Conservation (phyloP, 192 early-diverging fungal species). For the Backusella macrospora region DNA sequence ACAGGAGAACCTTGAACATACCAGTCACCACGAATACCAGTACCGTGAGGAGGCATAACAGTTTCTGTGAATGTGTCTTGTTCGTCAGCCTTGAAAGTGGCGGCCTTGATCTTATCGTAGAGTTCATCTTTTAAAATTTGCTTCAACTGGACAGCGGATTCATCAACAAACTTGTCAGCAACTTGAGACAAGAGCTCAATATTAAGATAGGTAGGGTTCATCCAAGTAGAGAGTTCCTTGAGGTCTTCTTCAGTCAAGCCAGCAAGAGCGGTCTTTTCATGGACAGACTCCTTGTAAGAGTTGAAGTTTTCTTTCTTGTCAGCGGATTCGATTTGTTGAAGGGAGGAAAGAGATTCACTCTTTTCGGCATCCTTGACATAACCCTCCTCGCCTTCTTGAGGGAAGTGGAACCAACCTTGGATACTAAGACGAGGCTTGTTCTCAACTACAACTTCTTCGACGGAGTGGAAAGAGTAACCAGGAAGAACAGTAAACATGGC, state of each 20-base stretch:
- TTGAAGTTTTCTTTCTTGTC: constrained; percentile 39
- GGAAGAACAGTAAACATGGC: constrained; percentile 78
- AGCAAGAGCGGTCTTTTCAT: constrained; percentile 4
- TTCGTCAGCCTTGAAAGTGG: constrained; percentile 42
- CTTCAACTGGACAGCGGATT: constrained; percentile 63
- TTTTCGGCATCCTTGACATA: constrained; percentile 50
- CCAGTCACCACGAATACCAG: constrained; percentile 60
- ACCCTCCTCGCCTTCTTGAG: constrained; percentile 69
- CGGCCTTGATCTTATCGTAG: constrained; percentile 40
- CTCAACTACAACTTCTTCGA: constrained; percentile 68
- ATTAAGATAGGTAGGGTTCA: constrained; percentile 66
- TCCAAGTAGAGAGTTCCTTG: constrained; percentile 42
- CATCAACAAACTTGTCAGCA: constrained; percentile 60
- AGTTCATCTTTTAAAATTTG: constrained; percentile 54
- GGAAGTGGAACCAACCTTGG: constrained; percentile 80
- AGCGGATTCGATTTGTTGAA: constrained; percentile 43
- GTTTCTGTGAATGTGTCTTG: constrained; percentile 36
- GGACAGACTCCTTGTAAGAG: constrained; percentile 2
- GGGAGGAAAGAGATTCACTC: constrained; percentile 44
- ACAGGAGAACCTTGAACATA: constrained; percentile 60
- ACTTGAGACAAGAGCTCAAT: constrained; percentile 46
- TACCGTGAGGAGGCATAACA: constrained; percentile 55
- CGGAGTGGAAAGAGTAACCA: constrained; percentile 77
- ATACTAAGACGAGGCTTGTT: constrained; percentile 62
- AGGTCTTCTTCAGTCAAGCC: constrained; percentile 49